Base-by-base conservation (phyloP, 192 early-diverging fungal genomes). In the Coemansia sp. region DNA sequence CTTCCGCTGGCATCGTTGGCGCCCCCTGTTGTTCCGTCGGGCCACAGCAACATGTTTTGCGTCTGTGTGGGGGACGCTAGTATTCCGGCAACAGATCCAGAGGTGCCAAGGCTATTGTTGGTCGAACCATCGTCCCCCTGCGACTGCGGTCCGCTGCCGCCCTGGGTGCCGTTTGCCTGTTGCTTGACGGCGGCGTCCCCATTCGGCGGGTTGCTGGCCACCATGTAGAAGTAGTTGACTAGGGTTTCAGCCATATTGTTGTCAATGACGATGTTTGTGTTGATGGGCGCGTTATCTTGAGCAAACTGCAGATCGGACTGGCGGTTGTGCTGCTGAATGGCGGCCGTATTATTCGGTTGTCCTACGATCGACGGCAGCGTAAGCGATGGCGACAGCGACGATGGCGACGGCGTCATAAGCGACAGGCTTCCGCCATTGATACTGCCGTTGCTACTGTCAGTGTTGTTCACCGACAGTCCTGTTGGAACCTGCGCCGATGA, bases 191-290 rank as follows among this genome's bases (percentile, higher is more conserved):
- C 45, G 25, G 7, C 44, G n/a, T 56, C 45, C 4, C 44, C 44
- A 47, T 55, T 57, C 42, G 57, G 60, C 69, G 58, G 69, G 37
- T 72, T 72, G 65, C 62, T 80, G 17, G 77, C 68, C 42, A 80
- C 64, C 72, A 70, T 74, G 40, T 70, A 80, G 55, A 80, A 80
- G 61, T 80, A 80, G 33, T 80, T 74, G 8, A 80, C 77, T 50
- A 80, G 71, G 23, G 77, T 80, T 60, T 80, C 77, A 0, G 77
- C 77, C 77, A 80, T 80, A 47, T 80, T 74, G 50, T 73, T 80
- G 55, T 80, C 77, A 27, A 80, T 80, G 15, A 80, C 77, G 30
- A 80, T 63, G 50, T 74, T 74, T 3, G 77, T 74, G 62, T 79
- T 79, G 45, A 79, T 72, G 15, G 65, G 59, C 25, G 58, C 23